Base-by-base conservation (phyloP, 257 asterid genomes). In the Solanum lycopersicoides region DNA sequence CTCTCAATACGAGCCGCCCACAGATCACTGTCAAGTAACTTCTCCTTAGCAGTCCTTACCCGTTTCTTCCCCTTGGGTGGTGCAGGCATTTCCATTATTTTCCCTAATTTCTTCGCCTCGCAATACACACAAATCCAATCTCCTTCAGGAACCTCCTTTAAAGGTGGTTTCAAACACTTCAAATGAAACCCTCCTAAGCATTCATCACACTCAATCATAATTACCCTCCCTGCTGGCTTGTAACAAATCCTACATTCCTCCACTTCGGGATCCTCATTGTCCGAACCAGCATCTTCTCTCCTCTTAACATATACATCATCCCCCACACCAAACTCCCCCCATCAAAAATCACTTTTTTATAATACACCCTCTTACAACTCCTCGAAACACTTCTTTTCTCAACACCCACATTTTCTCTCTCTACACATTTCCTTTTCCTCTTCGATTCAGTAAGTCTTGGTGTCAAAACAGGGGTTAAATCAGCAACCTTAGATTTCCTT, bases 121-220 rank as follows among this genome's bases (percentile, higher is more conserved):
- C 99, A 97, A 71, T 92, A 97, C 60, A 88, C 90, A 86, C 98
- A 95, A 85, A 91, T 87, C 99, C 99, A 97, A 88, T 96, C 97
- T 28, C 98, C 99, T 84, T 93, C 97, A 1, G 98, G 99, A 90
- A 97, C 96, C 86, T 88, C 93, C 89, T 84, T 93, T 82, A 95
- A 79, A 2, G 99, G 99, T 1, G 98, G 99, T 86, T 79, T 95
- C 92, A 95, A 88, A 86, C 98, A 97, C 89, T 91, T 95, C 90
- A 95, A 91, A 90, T 97, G 99, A 92, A 94, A 95, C 42, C 99
- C 99, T 91, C 94, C 95, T 92, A 97, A 93, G 87, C 99, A 97
- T 83, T 95, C 98, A 85, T 95, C 99, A 86, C 98, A 97, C 90
- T 97, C 99, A 65, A 95, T 92, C 98, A 95, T 93, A 82, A 95